phyloP scores from a whole-genome alignment of 2,329 filamentous ascomycete genomes.

The Talaromyces funiculosus region DNA sequence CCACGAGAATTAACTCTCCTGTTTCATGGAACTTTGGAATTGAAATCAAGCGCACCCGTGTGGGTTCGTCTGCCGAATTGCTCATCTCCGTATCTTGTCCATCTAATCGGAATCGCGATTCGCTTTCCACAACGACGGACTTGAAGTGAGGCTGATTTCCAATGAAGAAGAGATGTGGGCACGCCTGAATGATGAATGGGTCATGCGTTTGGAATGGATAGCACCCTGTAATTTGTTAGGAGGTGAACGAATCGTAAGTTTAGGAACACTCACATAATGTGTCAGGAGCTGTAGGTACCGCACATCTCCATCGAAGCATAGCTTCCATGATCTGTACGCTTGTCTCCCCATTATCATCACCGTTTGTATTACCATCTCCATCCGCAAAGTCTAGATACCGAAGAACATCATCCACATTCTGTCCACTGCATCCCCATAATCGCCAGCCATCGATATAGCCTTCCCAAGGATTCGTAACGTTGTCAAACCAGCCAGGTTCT shows the following conservation, averaged over 20 bases:
- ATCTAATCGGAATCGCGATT: conserved; percentile 26
- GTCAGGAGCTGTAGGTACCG: conserved; percentile 90
- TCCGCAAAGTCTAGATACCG: conserved; percentile 66
- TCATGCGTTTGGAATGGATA: conserved; percentile 95
- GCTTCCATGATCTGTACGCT: conserved; percentile 86
- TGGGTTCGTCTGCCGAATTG: conserved; percentile 47
- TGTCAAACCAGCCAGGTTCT: conserved; percentile 71
- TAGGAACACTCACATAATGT: conserved; percentile 72
- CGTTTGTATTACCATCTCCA: conserved; percentile 22
- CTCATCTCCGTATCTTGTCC: conserved; percentile 31
- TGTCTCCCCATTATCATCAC: conserved; percentile 53
- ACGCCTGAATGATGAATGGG: conserved; percentile 77
- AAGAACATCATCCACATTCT: conserved; percentile 89
- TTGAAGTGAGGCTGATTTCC: conserved; percentile 78
- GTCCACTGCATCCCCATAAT: conserved; percentile 78
- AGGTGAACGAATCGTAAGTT: background rate
- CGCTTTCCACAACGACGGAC: conserved; percentile 60
- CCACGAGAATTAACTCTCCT: conserved; percentile 74
- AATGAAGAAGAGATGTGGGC: conserved; percentile 86
- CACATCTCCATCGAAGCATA: conserved; percentile 86
- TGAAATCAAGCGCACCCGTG: conserved; percentile 70
- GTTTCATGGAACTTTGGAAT: conserved; percentile 77
- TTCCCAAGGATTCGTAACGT: conserved; percentile 89
- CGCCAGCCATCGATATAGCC: conserved; percentile 87
- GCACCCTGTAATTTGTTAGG: conserved; percentile 56